A percentile compares a stretch with the other conserved stretches of the same genome.
Conservation (phyloP, 2,329 filamentous ascomycete species). For the Microdochium nivale region DNA sequence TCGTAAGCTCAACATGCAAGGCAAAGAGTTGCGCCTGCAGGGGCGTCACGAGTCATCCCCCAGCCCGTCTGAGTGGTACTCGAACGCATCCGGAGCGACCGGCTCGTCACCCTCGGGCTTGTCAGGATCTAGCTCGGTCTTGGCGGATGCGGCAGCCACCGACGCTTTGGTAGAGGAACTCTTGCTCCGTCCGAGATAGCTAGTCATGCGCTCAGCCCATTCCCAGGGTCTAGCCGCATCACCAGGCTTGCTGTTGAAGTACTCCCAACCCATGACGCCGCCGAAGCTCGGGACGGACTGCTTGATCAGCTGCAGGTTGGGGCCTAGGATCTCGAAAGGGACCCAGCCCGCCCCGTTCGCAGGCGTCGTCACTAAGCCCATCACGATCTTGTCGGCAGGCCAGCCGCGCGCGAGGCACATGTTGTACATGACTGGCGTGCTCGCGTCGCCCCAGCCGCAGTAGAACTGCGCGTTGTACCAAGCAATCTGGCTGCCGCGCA, state of each 20-base stretch:
- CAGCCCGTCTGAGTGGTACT: slow-evolving; percentile 4
- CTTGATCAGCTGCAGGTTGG: slow-evolving; percentile 47
- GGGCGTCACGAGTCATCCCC: background rate
- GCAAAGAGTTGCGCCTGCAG: slow-evolving; percentile 5
- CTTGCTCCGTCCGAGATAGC: background rate
- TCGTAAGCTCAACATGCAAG: too few relatives aligned
- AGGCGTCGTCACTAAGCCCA: slow-evolving; percentile 68
- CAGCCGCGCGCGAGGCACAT: slow-evolving; percentile 47
- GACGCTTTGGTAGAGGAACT: background rate
- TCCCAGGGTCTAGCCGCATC: slow-evolving; percentile 55
- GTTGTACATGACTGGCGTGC: slow-evolving; percentile 38
- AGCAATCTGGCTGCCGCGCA: slow-evolving; percentile 52
- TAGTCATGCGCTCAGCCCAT: slow-evolving; percentile 61
- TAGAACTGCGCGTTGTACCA: slow-evolving; percentile 87
- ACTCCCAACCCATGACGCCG: slow-evolving; percentile 83
- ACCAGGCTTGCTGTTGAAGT: slow-evolving; percentile 64
- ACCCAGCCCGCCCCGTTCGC: slow-evolving; percentile 62
- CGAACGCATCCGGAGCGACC: slow-evolving; percentile 1
- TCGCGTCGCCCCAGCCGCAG: slow-evolving; percentile 68
- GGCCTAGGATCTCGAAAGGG: slow-evolving; percentile 44
- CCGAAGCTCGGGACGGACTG: slow-evolving; percentile 58
- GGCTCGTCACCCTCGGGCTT: background rate
- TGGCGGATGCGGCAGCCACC: background rate
- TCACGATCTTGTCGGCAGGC: slow-evolving; percentile 58
- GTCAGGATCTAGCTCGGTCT: slow-evolving; percentile 3